Conservation (phyloP, 768 basidiomycete species). For the Xerocomellus intermedius region DNA sequence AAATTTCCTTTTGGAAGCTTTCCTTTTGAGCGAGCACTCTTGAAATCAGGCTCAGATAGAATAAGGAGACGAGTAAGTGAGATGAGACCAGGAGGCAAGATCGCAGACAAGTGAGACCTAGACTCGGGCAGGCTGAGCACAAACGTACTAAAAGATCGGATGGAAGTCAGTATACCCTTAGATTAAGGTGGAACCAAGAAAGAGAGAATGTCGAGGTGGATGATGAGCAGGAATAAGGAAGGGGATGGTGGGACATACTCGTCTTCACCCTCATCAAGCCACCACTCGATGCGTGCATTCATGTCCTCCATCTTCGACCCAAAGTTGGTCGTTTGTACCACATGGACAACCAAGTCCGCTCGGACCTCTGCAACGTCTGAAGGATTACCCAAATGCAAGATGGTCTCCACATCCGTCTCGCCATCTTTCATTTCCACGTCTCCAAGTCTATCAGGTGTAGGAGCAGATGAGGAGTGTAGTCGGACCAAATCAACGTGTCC, state of each 20-base stretch:
- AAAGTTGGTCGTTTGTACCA: slow-evolving; percentile 22
- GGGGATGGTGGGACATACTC: slow-evolving; percentile 54
- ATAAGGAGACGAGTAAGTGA: slow-evolving; percentile 67
- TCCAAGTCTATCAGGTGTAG: not conserved
- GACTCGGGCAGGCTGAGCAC: slow-evolving; percentile 4
- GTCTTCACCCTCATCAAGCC: slow-evolving; percentile 87
- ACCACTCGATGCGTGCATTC: slow-evolving; percentile 74
- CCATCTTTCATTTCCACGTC: slow-evolving; percentile 13
- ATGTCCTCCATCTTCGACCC: slow-evolving; percentile 14
- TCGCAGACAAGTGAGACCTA: slow-evolving; percentile 58
- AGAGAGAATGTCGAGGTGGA: not conserved
- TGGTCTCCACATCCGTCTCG: slow-evolving; percentile 18
- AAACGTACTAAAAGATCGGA: slow-evolving; percentile 7
- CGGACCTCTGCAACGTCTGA: slow-evolving; percentile 76
- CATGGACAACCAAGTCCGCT: slow-evolving; percentile 63
- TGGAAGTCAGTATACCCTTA: not conserved
- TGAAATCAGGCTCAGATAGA: slow-evolving; percentile 56
- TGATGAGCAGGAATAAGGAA: not conserved
- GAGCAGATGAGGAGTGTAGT: slow-evolving; percentile 33
- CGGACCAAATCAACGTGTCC: slow-evolving; percentile 85
- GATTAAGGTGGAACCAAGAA: not conserved
- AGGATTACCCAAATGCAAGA: slow-evolving; percentile 57
- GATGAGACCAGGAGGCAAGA: slow-evolving; percentile 56
- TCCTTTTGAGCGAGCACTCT: slow-evolving; percentile 54
- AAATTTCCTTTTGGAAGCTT: slow-evolving; percentile 72